Percentiles rank a stretch among this genome's conserved stretches.
phyloP scores from a whole-genome alignment of 2,329 filamentous ascomycete genomes.

The Cordyceps sp. region DNA sequence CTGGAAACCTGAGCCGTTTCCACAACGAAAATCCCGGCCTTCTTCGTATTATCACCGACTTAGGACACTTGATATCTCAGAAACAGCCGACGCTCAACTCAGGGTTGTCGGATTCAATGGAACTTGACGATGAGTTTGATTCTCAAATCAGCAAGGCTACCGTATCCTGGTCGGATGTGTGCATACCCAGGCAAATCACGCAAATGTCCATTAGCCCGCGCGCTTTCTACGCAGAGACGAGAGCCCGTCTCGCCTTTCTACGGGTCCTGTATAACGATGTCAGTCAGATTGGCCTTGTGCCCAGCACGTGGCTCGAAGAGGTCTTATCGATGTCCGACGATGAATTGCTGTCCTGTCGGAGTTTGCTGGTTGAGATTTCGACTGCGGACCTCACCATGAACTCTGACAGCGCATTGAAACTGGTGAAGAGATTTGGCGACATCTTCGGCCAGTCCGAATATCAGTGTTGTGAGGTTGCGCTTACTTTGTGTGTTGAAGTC shows the following conservation, averaged over 20 bases:
- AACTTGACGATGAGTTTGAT: constrained; percentile 49
- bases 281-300: constrained; percentile 30
- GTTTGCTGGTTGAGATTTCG: constrained; percentile 34
- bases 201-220: constrained; percentile 22
- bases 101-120: constrained; percentile 38
- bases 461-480: constrained; percentile 57
- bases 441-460: constrained; percentile 42
- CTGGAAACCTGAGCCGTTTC: constrained; percentile 19
- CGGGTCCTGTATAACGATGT: constrained; percentile 23
- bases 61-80: constrained; percentile 14
- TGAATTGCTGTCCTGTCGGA: constrained; percentile 34
- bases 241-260: constrained; percentile 27
- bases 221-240: constrained; percentile 31
- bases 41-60: constrained; percentile 23
- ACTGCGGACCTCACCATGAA: constrained; percentile 33
- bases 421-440: constrained; percentile 33
- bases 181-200: constrained; percentile 29
- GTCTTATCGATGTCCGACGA: constrained; percentile 32
- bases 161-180: constrained; percentile 14
- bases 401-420: constrained; percentile 24
- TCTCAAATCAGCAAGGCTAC: constrained; percentile 37
- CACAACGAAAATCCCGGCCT: constrained; percentile 22
- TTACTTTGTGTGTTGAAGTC: constrained; percentile 50
- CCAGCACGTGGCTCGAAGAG: constrained; percentile 30
- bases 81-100: constrained; percentile 7